These are phyloP conservation scores for Neurospora sp. DNA, from an alignment of 495 filamentous ascomycete genomes.

Conservation along the genomic window DNA sequence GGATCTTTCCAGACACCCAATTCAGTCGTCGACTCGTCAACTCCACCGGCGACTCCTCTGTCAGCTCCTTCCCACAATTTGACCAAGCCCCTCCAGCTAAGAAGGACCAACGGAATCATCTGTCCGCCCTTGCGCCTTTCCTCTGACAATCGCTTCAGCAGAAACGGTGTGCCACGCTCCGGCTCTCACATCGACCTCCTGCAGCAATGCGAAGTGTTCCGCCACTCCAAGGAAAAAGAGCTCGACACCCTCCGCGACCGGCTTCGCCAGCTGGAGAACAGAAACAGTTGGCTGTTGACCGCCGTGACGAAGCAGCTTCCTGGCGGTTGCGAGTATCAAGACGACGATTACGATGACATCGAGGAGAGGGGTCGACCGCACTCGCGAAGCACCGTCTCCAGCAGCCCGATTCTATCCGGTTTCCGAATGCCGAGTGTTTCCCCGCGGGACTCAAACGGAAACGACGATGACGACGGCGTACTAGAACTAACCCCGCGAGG, in stretches of 20 bases:
- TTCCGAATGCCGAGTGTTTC: background rate
- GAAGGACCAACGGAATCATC: background rate
- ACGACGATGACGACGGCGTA: background rate
- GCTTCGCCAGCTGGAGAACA: slow-evolving; percentile 22
- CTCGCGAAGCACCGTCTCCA: background rate
- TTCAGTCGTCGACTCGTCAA: background rate
- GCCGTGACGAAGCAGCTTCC: slow-evolving; percentile 22
- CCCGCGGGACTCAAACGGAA: background rate
- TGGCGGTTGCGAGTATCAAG: background rate
- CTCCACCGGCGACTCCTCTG: background rate
- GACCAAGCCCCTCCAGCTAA: background rate
- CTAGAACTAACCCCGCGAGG: background rate
- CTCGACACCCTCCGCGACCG: slow-evolving; percentile 17
- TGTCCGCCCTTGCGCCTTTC: background rate
- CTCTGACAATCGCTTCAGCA: background rate
- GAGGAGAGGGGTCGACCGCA: background rate
- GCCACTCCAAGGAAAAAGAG: slow-evolving; percentile 21
- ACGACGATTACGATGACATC: background rate
- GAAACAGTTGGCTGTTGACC: slow-evolving; percentile 21
- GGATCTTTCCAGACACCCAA: background rate
- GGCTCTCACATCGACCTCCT: slow-evolving; percentile 16
- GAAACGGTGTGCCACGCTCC: background rate
- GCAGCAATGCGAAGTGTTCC: slow-evolving; percentile 21
- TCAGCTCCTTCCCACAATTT: background rate
- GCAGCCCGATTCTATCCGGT: background rate